Conservation (phyloP, 306 rosid species). For the Oxytropis ochrocephala region DNA sequence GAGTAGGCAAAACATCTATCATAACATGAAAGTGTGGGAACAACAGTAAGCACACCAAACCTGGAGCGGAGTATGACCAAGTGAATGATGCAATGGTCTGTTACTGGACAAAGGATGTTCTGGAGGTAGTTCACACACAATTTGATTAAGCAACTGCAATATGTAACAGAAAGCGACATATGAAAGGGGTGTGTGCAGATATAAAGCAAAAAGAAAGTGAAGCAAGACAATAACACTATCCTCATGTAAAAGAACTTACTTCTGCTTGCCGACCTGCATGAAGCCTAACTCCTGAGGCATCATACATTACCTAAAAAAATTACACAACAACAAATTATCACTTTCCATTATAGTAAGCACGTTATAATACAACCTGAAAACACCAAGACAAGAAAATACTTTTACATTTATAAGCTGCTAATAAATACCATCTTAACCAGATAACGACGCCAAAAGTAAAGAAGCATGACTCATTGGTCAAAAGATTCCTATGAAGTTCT, state of each 20-base stretch:
- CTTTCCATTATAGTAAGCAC: background rate
- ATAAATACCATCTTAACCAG: background rate
- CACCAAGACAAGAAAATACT: background rate
- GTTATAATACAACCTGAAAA: background rate
- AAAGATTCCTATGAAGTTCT: background rate
- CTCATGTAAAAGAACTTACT: constrained; percentile 37
- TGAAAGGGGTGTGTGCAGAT: background rate
- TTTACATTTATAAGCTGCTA: background rate
- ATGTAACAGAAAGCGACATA: constrained; percentile 3
- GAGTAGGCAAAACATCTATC: background rate
- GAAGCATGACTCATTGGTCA: background rate
- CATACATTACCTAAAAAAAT: constrained; percentile 81
- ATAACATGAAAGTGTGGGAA: background rate
- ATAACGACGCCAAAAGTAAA: background rate
- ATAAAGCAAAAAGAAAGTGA: background rate
- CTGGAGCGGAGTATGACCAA: constrained; percentile 97
- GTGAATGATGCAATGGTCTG: constrained; percentile 88
- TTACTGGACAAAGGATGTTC: constrained; percentile 74
- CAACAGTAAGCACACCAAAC: constrained; percentile 30
- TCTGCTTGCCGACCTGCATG: constrained; percentile 98
- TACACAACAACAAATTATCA: background rate
- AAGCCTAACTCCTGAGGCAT: constrained; percentile 92
- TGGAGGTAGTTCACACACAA: constrained; percentile 83
- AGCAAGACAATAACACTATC: background rate
- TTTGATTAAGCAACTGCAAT: constrained; percentile 90